Evolutionary conservation across 805 yeast species (phyloP).

Genomic region (Pichia nakasei): DNA sequence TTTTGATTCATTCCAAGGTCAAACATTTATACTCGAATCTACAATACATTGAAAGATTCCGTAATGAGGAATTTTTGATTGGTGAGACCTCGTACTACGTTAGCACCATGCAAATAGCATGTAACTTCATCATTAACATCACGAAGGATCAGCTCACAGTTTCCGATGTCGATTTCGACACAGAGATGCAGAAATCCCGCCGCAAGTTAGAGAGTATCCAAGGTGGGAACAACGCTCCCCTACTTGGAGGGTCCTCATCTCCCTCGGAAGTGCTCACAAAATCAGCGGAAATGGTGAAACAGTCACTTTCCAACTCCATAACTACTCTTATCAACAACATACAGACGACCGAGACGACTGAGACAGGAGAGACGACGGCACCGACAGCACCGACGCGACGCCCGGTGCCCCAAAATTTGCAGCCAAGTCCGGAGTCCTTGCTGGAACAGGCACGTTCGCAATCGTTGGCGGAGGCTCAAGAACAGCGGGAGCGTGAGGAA

Average conservation of each 20-base stretch:
- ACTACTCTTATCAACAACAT: constrained; percentile 15
- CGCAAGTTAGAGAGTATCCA: not conserved
- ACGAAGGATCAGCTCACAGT: constrained; percentile 52
- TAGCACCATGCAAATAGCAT: constrained; percentile 85
- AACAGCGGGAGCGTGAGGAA: not conserved
- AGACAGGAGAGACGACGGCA: no score
- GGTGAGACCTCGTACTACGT: constrained; percentile 92
- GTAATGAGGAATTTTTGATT: constrained; percentile 61
- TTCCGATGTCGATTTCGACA: constrained; percentile 47
- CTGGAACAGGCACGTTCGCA: constrained; percentile 23
- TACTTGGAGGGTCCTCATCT: constrained; percentile 5
- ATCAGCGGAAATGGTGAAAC: constrained; percentile 30
- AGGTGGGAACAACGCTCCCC: no score
- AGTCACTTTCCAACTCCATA: constrained; percentile 25
- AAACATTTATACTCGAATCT: constrained; percentile 65
- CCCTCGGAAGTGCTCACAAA: constrained; percentile 29
- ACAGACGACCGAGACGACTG: constrained; percentile 1
- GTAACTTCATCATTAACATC: constrained; percentile 63
- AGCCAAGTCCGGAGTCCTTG: no score
- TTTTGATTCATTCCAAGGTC: constrained; percentile 63
- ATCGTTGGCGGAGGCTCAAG: not conserved
- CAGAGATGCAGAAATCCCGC: constrained; percentile 31
- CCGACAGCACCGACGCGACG: no score
- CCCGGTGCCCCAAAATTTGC: no score
- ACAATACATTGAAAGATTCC: constrained; percentile 75